Evolutionary conservation across 2,329 filamentous ascomycete species (phyloP), one percentile per base, ranked within the genome.

Genomic region (Pseudogymnoascus sp.): DNA sequence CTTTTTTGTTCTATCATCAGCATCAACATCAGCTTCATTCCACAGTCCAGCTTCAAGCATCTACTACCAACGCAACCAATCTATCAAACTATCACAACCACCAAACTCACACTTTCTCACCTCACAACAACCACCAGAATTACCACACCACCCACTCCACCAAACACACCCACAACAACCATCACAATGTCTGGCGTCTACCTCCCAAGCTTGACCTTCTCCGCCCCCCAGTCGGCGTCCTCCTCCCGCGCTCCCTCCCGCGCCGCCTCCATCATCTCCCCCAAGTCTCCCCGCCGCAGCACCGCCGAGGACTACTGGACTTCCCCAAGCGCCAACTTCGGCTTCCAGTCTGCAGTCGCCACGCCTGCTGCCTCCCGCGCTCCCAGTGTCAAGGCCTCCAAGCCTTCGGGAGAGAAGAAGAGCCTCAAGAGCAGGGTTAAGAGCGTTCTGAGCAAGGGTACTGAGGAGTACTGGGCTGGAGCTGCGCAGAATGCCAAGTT

Each of bases 241-340:
- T 34, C 51, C n/a, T 34, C 51, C 29, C 8, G 47, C 47, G 47
- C 26, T 11, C n/a, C 26, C 4, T 31, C 47, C 47, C 51, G 51
- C 51, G 51, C 51, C 51, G 51, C 26, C 51, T 57, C 51, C 10
- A 5, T 57, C n/a, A 29, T 34, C 31, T 31, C 47, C 8, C 47
- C 47, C 16, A 57, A 57, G 47, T 57, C 47, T 18, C 47, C 47
- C n/a, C 47, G 47, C 47, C 47, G 47, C 47, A 57, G 47, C 47
- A n/a, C 47, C 4, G 47, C 47, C 4, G 47, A 57, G 47, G 47
- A 57, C 47, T 57, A 57, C 47, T 57, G 47, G 47, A 57, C 47
- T 23, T 57, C 47, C n/a, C 47, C 47, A 6, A 57, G n/a, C 47
- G 47, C 47, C 26, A 57, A 57, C 47, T 57, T 57, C 26, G 47